A percentile compares a stretch with the other conserved stretches of the same genome.
phyloP scores from a whole-genome alignment of 2,329 filamentous ascomycete genomes.

The Fusarium hostae region DNA sequence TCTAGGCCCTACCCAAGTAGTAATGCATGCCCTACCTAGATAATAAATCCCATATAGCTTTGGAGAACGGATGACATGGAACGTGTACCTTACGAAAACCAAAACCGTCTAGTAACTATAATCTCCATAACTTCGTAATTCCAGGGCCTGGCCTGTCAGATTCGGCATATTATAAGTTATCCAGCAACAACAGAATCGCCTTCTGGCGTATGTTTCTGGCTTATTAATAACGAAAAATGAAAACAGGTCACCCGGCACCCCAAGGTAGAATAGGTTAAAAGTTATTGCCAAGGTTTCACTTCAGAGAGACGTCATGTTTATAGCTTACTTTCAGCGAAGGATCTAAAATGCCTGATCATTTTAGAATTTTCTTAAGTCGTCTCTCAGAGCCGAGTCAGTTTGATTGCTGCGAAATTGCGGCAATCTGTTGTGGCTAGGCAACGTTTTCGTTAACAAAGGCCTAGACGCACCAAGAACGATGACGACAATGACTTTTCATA shows the following conservation, averaged over 20 bases:
- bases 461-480: not conserved
- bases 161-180: too few relatives aligned
- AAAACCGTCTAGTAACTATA: not conserved
- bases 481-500: not conserved
- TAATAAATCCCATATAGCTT: not conserved
- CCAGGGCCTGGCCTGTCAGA: too few relatives aligned
- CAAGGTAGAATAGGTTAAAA: not conserved
- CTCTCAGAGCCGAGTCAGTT: not conserved
- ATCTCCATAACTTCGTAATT: not conserved
- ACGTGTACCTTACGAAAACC: not conserved
- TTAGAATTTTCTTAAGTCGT: not conserved
- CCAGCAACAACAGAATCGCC: too few relatives aligned
- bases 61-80: not conserved
- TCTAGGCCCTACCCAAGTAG: too few relatives aligned
- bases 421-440: slow-evolving; percentile 4
- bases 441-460: not conserved
- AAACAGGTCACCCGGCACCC: not conserved
- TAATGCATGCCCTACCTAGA: not conserved
- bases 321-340: not conserved
- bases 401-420: not conserved
- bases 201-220: not conserved
- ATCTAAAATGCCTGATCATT: not conserved
- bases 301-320: not conserved
- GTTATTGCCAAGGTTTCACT: not conserved
- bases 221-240: not conserved